Evolutionary conservation across 2,329 filamentous ascomycete genomes (phyloP).

Genomic region (Drechslera avenae): DNA sequence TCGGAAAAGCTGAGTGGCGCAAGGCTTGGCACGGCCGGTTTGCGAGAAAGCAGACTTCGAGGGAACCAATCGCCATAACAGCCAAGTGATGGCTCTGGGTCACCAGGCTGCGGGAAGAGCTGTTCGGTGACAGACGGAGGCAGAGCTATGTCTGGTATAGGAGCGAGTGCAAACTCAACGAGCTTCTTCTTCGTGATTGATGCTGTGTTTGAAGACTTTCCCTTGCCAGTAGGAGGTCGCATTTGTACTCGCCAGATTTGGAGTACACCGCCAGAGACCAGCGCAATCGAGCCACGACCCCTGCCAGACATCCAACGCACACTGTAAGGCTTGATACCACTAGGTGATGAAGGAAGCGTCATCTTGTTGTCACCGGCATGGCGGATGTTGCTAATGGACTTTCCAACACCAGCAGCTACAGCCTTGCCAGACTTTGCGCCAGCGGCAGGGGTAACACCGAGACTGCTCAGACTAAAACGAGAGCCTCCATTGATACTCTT

Average conservation of each 20-base stretch:
- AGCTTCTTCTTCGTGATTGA: conserved; percentile 62
- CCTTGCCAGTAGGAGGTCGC: conserved; percentile 51
- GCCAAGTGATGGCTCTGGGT: conserved; percentile 28
- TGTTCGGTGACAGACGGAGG: conserved; percentile 40
- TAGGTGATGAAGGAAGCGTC: conserved; percentile 64
- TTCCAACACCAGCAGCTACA: conserved; percentile 74
- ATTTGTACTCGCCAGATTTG: conserved; percentile 66
- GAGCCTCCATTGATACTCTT: conserved; percentile 39
- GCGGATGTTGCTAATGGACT: conserved; percentile 72
- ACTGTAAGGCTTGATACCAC: conserved; percentile 62
- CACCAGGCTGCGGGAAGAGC: conserved; percentile 36
- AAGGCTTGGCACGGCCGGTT: conserved; percentile 45
- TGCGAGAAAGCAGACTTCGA: conserved; percentile 36
- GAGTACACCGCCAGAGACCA: conserved; percentile 69
- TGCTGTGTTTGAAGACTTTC: conserved; percentile 48
- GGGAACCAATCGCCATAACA: conserved; percentile 46
- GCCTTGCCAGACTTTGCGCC: conserved; percentile 71
- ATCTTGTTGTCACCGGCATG: conserved; percentile 78
- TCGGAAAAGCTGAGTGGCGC: conserved; percentile 70
- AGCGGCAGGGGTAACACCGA: conserved; percentile 49
- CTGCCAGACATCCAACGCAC: conserved; percentile 69
- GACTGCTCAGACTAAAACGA: conserved; percentile 45
- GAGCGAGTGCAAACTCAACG: conserved; percentile 69
- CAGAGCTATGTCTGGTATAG: conserved; percentile 62
- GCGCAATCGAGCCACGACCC: conserved; percentile 66